Evolutionary conservation across 2,329 filamentous ascomycete species (phyloP).

Genomic region (Zalaria obscura): DNA sequence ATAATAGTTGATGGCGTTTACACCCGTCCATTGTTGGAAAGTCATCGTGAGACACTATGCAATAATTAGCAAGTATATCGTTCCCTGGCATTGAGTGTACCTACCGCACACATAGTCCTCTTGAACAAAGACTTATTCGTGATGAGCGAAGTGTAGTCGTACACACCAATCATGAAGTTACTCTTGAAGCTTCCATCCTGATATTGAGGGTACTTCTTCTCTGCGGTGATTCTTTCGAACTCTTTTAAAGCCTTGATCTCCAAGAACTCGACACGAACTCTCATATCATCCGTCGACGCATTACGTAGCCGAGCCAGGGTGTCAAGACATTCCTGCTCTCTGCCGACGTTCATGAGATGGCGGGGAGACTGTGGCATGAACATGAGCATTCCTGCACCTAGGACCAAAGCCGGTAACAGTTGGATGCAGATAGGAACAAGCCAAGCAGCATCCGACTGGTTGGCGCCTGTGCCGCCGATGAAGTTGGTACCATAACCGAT

Average conservation of each 20-base stretch:
- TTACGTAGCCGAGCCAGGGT: slow-evolving; percentile 50
- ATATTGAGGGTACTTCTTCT: slow-evolving; percentile 49
- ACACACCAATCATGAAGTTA: slow-evolving; percentile 8
- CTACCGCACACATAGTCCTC: slow-evolving; percentile 45
- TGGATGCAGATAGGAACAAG: slow-evolving; percentile 57
- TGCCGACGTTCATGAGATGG: slow-evolving; percentile 55
- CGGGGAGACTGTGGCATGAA: slow-evolving; percentile 70
- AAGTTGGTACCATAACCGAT: slow-evolving; percentile 28
- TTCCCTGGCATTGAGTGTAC: too few species aligned
- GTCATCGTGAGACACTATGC: slow-evolving; percentile 13
- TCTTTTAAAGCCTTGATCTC: slow-evolving; percentile 66
- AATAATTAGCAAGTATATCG: neutral
- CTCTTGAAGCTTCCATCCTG: slow-evolving; percentile 8
- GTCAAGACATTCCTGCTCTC: slow-evolving; percentile 50
- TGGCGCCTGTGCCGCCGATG: slow-evolving; percentile 36
- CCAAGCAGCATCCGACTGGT: slow-evolving; percentile 56
- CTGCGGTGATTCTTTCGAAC: slow-evolving; percentile 58
- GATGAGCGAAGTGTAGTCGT: slow-evolving; percentile 30
- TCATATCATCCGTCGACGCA: slow-evolving; percentile 45
- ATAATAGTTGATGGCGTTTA: slow-evolving; percentile 33
- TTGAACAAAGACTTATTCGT: slow-evolving; percentile 49
- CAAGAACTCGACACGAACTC: slow-evolving; percentile 61
- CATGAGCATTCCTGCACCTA: slow-evolving; percentile 51
- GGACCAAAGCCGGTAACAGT: slow-evolving; percentile 46
- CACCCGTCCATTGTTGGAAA: slow-evolving; percentile 18